Base-by-base conservation (phyloP, 2,329 filamentous ascomycete genomes). In the Aspergillus flavus region DNA sequence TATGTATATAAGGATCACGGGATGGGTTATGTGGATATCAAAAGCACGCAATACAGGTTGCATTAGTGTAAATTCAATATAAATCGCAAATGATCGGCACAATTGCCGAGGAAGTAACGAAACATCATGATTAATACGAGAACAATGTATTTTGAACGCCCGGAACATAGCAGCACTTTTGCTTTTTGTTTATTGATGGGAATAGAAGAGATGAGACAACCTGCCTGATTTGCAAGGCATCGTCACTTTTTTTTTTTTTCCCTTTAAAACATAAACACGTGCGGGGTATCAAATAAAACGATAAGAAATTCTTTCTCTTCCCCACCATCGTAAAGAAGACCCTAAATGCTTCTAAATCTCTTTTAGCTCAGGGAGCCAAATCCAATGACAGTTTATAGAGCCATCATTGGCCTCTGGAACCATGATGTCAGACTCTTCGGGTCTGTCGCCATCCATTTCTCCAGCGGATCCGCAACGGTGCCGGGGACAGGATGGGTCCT, bases 401-500 rank as follows among this genome's bases (percentile, higher is more conserved):
- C 32, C n/a, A 39, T 39, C 10, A 52, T 52, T 52, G 26, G 48
- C 28, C 48, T 52, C 19, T 34, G 48, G 48, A 12, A 26, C 32
- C 57, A 64, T 66, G 64, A 66, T 66, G 65, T 66, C 65, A 66
- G 57, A 32, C 45, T 26, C 32, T 61, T 57, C 32, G 52, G 48
- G 58, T 55, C 19, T 62, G 57, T 64, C 64, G 62, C 64, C 36
- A 64, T 64, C 21, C 43, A 58, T 30, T 58, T 32, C 55, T 59
- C 48, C 48, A 63, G 58, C 45, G 61, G 64, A 53, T 63, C 64
- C 64, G 55, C 60, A 62, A 59, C 48, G 36, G 61, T 46, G 21
- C 43, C 43, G 43, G 43, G 26, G 43, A 21, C 48, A 32, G 28
- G 12, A 52, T 52, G 16, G 48, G 48, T 52, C 48, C 39, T 52